Percentiles rank a stretch among this genome's conserved stretches.
phyloP scores from a whole-genome alignment of 352 stramenopile species.

The Phytophthora tubulina region DNA sequence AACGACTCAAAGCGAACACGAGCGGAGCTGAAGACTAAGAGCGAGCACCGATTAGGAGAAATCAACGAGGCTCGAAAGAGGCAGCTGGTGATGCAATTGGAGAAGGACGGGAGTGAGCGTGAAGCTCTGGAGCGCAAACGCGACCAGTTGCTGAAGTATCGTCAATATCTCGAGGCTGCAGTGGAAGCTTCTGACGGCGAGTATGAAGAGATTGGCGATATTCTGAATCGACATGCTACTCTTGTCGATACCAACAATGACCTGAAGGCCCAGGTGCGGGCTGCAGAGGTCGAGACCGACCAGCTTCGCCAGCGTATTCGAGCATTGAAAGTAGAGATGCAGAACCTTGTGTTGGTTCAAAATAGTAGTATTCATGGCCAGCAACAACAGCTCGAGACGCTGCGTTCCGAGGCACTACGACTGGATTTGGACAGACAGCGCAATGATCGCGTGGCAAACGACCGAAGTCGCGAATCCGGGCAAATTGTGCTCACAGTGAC shows the following conservation, averaged over 20 bases:
- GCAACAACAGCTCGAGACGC: conserved; percentile 83
- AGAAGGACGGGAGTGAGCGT: conserved; percentile 75
- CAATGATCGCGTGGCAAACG: conserved; percentile 81
- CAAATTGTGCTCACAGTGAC: conserved; percentile 92
- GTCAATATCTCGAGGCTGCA: conserved; percentile 83
- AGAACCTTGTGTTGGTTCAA: conserved; percentile 87
- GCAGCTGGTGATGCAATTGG: conserved; percentile 72
- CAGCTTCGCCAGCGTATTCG: conserved; percentile 80
- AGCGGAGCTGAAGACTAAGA: conserved; percentile 91
- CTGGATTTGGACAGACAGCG: conserved; percentile 86
- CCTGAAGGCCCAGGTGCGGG: conserved; percentile 75
- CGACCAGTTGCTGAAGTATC: conserved; percentile 86
- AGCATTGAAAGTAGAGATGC: conserved; percentile 82
- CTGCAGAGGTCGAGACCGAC: conserved; percentile 80
- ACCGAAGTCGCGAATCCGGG: conserved; percentile 85
- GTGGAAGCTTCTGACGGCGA: conserved; percentile 86
- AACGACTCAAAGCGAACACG: conserved; percentile 92
- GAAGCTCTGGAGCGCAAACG: conserved; percentile 82
- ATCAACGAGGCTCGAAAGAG: conserved; percentile 84
- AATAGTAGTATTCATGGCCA: conserved; percentile 87
- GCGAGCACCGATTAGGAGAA: conserved; percentile 77
- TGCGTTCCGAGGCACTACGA: conserved; percentile 80
- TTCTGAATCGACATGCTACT: conserved; percentile 87
- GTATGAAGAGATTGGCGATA: conserved; percentile 88
- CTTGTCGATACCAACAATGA: conserved; percentile 91